Base-by-base conservation (phyloP, 192 early-diverging fungal genomes). In the Umbelopsis ramanniana region DNA sequence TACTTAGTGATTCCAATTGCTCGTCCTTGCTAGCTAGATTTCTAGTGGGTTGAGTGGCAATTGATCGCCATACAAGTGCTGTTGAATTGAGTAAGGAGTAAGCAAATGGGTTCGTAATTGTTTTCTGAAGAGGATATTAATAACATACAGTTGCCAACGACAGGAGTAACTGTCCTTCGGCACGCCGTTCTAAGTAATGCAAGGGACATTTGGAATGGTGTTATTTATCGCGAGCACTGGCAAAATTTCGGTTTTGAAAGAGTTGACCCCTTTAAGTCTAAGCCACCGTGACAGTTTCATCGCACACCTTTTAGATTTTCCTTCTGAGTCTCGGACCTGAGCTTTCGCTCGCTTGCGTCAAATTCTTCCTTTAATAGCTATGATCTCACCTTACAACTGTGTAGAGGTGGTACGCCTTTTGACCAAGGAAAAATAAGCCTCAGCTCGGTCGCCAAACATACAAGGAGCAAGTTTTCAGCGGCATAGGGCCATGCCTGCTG, bases 91-190 rank as follows among this genome's bases (percentile, higher is more conserved):
- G 17, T 4, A n/a, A 6, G 2, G 5, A 11, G 10, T 19, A 14
- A 35, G 12, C 17, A 3, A 63, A 12, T 37, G 33, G 6, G 2
- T 12, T 33, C 15, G 57, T 29, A 24, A 2, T 22, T 23, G 21
- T 53, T 10, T 19, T 0, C 14, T 29, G 6, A n/a, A 33, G 14
- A 37, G 23, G 57, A 19, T 3, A 37, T 38, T 63, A 0, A 63
- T 11, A 63, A 63, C 57, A 37, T 63, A 63, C 57, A 37, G 33
- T 33, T 63, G 10, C 14, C 57, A 19, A 63, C 7, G 26, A 63
- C 7, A 17, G 57, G 57, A 63, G 57, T 63, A 63, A n/a, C 15
- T 37, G 57, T 63, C 57, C 57, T 63, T 63, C 57, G 57, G 33
- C 57, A 63, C 12, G 57, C 57, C 17, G 57, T 63, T 63, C 33